Base-by-base conservation (phyloP, 495 filamentous ascomycete species). In the Penicillium taxi region DNA sequence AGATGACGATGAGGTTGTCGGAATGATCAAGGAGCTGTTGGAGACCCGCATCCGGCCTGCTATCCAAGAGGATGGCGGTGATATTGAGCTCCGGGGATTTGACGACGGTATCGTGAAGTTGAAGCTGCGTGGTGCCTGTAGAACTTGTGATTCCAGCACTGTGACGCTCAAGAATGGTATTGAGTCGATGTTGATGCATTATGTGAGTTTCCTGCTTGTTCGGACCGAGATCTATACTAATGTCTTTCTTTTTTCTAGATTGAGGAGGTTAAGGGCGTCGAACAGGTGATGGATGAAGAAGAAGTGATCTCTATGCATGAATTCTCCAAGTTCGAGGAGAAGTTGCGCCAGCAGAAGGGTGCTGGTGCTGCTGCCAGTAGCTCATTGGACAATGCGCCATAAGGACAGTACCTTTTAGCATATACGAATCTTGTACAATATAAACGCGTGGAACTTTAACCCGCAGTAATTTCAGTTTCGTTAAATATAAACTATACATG, bases 1-100 rank as follows among this genome's bases (percentile, higher is more conserved):
- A 50, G 79, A 87, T 31, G 91, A 98, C 51, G 82, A 79, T 43
- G 91, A 98, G 59, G 86, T 94, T 7, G 79, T 96, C 18, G 79
- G 84, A 37, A 96, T 96, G 91, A 95, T 98, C 60, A 95, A 96
- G 63, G 91, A 98, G 64, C 64, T 98, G n/a, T 64, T 98, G 35
- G 93, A 98, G 63, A 98, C 93, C 14, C 67, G 91, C 33, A 94
- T 98, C 50, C 70, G 91, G 26, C 91, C 91, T 2, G 81, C 91
- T 4, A 98, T 98, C 39, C 90, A 95, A 61, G 90, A 98, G 55
- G 91, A 98, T 44, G 91, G 91, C 13, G 91, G 91, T 8, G 91
- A 98, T 61, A 95, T 98, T 52, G 91, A 96, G 63, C 84, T 87
- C 50, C 69, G 82, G 3, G 89, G 90, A 3, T 96, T 96, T 45